Base-by-base conservation (phyloP, 495 filamentous ascomycete species). In the Entonaema liquescens region DNA sequence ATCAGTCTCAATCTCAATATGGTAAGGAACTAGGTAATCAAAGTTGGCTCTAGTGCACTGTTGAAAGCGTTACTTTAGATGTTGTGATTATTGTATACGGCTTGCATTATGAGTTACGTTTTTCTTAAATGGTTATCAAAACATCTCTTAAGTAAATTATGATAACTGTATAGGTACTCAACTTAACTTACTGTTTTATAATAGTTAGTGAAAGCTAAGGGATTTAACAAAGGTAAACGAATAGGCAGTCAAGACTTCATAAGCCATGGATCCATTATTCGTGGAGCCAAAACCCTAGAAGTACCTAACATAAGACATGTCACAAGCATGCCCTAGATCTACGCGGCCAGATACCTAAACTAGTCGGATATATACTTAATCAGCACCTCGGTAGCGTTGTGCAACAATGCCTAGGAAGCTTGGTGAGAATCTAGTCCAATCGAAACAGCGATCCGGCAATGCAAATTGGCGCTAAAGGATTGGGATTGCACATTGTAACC, bases 371-470 rank as follows among this genome's bases (percentile, higher is more conserved):
- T 47, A 57, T 56, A 53, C 25, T 15, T n/a, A 61, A 59, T 59
- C 33, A 64, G 59, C 69, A 59, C 59, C 53, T 62, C 59, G 69
- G 69, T 59, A 62, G 49, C 47, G 53, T 38, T 67, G 62, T 72
- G 42, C 59, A 36, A 67, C 59, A 42, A 38, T 63, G 59, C 59
- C 70, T 59, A 64, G 55, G 64, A 72, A 72, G 70, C 70, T 68
- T 72, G 65, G 44, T 5, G 56, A 44, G 25, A 60, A 56, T 28
- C 49, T 65, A 19, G n/a, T 23, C 70, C 70, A 72, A 72, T 72
- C 33, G 70, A 68, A 65, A 47, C 8, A 60, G 47, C 56, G 33
- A 15, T n/a, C 12, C 70, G 65, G 65, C 60, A 65, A 54, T 68
- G 56, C 26, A 38, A 65, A 62, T 33, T 57, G 38, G 40, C 65